Conservation (phyloP, 768 basidiomycete species). For the Pisolithus marmoratus region DNA sequence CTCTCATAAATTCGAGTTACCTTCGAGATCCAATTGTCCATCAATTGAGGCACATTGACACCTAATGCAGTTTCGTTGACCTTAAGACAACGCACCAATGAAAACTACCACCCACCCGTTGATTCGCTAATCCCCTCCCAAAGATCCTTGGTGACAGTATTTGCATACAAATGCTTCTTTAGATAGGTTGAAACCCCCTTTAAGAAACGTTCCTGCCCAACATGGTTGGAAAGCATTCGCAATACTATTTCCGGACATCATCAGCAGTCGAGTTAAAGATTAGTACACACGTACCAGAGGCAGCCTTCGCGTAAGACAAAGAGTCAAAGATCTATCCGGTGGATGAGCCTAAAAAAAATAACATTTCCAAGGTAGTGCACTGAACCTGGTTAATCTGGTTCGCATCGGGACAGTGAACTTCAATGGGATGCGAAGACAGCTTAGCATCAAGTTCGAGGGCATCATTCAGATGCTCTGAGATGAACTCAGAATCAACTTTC, state of each 20-base stretch:
- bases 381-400: conserved; percentile 72
- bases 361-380: not conserved
- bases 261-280: not conserved
- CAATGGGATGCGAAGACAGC: conserved; percentile 86
- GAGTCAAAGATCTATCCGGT: conserved; percentile 77
- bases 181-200: conserved; percentile 89
- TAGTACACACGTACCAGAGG: conserved; percentile 45
- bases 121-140: conserved; percentile 82
- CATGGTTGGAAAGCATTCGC: conserved; percentile 85
- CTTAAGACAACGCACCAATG: not conserved
- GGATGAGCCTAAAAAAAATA: not conserved
- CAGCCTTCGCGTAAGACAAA: conserved; percentile 82
- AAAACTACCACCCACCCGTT: conserved; percentile 38
- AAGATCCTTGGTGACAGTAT: conserved; percentile 79
- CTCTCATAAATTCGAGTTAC: conserved; percentile 23
- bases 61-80: conserved; percentile 25
- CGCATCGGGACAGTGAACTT: conserved; percentile 84
- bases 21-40: conserved; percentile 91
- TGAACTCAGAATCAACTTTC: conserved; percentile 78
- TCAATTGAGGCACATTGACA: conserved; percentile 68
- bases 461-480: conserved; percentile 66
- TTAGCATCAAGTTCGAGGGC: conserved; percentile 83
- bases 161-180: conserved; percentile 80
- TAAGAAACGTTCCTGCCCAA: conserved; percentile 85
- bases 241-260: conserved; percentile 49